Conservation (phyloP, 257 asterid genomes). For the Agastache rugosa region DNA sequence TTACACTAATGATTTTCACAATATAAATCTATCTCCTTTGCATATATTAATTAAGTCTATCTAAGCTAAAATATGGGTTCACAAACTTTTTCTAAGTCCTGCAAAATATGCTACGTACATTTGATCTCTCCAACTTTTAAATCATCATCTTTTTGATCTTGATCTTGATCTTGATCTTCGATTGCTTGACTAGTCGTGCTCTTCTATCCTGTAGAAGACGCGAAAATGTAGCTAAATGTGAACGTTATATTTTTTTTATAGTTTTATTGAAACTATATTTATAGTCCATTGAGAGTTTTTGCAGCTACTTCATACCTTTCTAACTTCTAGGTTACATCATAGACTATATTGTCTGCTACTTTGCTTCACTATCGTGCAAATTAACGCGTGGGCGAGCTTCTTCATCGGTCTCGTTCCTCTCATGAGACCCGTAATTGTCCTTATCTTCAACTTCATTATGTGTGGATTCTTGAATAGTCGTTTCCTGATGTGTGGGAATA, state of each 20-base stretch:
- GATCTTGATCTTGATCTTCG: slow-evolving; percentile 5
- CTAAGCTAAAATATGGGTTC: slow-evolving; percentile 21
- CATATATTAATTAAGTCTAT: background rate
- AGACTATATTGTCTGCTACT: slow-evolving; percentile 9
- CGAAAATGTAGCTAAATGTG: background rate
- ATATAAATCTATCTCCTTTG: slow-evolving; percentile 21
- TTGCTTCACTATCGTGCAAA: slow-evolving; percentile 12
- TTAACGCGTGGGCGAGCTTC: background rate
- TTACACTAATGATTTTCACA: slow-evolving; percentile 16
- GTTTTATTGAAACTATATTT: background rate
- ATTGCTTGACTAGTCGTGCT: background rate
- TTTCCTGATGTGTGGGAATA: slow-evolving; percentile 25
- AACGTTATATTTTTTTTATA: background rate
- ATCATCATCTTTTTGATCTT: slow-evolving; percentile 4
- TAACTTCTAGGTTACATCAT: background rate
- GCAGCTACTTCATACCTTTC: background rate
- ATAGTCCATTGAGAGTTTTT: background rate
- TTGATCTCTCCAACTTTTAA: background rate
- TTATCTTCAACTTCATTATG: background rate
- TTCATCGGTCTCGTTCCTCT: slow-evolving; percentile 6
- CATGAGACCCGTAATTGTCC: background rate
- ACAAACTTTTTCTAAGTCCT: slow-evolving; percentile 5
- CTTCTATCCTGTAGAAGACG: background rate
- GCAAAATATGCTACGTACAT: slow-evolving; percentile 30
- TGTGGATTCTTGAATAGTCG: slow-evolving; percentile 19